Evolutionary conservation across 164 flowering plant genomes (phyloP), one percentile per base, ranked within the genome.

Genomic region (Akebia trifoliata): DNA sequence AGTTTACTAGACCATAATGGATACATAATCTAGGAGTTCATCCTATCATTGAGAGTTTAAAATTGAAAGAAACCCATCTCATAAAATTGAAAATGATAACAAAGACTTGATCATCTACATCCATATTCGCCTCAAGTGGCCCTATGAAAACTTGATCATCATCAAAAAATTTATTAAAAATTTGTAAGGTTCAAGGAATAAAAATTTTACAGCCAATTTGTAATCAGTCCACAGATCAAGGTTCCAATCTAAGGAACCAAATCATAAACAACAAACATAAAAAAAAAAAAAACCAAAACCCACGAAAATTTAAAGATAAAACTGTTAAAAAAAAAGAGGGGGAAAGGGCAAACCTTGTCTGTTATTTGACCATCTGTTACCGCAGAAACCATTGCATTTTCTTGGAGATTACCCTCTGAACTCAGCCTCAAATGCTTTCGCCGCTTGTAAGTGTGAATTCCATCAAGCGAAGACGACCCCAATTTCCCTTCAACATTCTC

Each of bases 371-470:
- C 53, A 10, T 18, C 55, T 15, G 46, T 36, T 39, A 28, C 25
- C 12, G 56, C 36, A 38, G 49, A 24, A 6, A 48, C 24, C 12
- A 22, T 25, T 20, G 11, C 43, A 30, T 48, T 31, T 18, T 55
- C 42, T 29, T 35, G 40, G 4, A 31, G 38, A 44, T 44, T 54
- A 24, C 26, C 54, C 12, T 38, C 56, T 29, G 61, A 48, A 24
- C 25, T 5, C 46, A n/a, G 3, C 29, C 43, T 39, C 18, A 6
- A 11, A 20, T 56, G 43, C 55, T 56, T 63, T 56, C 61, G 35
- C 38, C 67, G 44, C 60, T 50, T 63, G 30, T 63, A 63, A 15
- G 55, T 63, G 1, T 55, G 61, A 22, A 49, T 4, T 14, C 24
- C 55, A 15, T 39, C 54, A 50, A 8, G 29, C 8, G 60, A 21